Evolutionary conservation across 345 rosid genomes (phyloP).

Genomic region (Citrus cavaleriei): DNA sequence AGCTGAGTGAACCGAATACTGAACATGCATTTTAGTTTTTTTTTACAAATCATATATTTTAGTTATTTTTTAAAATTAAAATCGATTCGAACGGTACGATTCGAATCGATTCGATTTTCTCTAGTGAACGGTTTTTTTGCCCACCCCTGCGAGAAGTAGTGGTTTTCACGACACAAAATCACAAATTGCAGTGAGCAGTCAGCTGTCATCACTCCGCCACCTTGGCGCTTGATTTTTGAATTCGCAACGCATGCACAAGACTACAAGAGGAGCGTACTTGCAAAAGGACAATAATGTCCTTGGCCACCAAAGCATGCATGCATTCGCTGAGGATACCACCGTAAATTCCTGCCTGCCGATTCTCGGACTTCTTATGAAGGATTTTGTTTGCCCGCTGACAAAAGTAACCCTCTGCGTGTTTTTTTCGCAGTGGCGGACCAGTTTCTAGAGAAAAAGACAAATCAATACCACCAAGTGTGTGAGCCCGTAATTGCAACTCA

Average conservation of each 20-base stretch:
- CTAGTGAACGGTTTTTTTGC: too few species aligned
- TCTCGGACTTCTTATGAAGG: background rate
- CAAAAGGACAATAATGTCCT: background rate
- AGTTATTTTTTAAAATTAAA: too few species aligned
- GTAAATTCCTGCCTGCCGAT: conserved; percentile 1
- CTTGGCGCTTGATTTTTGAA: conserved; percentile 8
- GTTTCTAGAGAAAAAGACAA: background rate
- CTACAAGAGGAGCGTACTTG: conserved; percentile 1
- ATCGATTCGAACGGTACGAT: too few species aligned
- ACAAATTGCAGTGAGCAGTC: background rate
- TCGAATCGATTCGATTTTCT: too few species aligned
- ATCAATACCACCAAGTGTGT: background rate
- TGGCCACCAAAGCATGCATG: background rate
- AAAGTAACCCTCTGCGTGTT: background rate
- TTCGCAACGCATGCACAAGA: background rate
- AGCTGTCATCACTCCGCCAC: background rate
- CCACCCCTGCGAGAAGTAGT: background rate
- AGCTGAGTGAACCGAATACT: too few species aligned
- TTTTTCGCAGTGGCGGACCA: background rate
- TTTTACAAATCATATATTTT: too few species aligned
- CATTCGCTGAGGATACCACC: background rate
- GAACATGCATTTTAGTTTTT: too few species aligned
- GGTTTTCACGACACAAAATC: background rate
- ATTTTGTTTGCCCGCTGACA: background rate
- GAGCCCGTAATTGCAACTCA: background rate